These are phyloP conservation scores for Podila verticillata DNA, from an alignment of 192 early-diverging fungal species.

Conservation along the genomic window DNA sequence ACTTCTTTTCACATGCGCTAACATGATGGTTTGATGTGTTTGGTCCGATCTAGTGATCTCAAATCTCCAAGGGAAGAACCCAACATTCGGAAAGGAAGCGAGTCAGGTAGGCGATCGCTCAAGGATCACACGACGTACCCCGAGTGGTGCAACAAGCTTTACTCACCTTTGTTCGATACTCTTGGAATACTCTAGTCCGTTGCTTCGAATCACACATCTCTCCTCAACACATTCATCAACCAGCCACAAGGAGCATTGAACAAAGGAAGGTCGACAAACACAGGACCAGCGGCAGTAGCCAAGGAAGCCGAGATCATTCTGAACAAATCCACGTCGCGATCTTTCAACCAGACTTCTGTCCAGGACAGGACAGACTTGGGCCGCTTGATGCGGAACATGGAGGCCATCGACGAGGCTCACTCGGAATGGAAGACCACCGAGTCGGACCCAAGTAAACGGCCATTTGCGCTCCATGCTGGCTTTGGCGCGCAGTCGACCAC, in stretches of 20 bases:
- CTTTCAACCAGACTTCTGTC: slow-evolving; percentile 26
- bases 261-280: slow-evolving; percentile 2
- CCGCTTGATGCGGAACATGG: slow-evolving; percentile 37
- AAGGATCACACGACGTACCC: too few relatives aligned
- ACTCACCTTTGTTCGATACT: neutral
- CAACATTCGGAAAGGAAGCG: neutral
- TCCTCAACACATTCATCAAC: slow-evolving; percentile 37
- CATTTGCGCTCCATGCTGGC: slow-evolving; percentile 25
- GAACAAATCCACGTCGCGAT: slow-evolving; percentile 42
- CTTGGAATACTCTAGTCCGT: slow-evolving; percentile 2
- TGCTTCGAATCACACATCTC: slow-evolving; percentile 19
- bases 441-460: slow-evolving; percentile 24
- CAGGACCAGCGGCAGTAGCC: slow-evolving; percentile 6
- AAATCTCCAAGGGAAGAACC: neutral
- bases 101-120: neutral
- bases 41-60: neutral
- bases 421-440: slow-evolving; percentile 31
- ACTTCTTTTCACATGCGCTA: slow-evolving; percentile 29
- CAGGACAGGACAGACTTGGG: slow-evolving; percentile 32
- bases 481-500: slow-evolving; percentile 16
- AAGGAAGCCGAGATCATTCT: slow-evolving; percentile 42
- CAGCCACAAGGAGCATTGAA: slow-evolving; percentile 20
- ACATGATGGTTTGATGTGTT: neutral
- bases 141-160: neutral
- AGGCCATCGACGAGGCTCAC: slow-evolving; percentile 37